Conservation (phyloP, 2,329 filamentous ascomycete species). For the Talaromyces sp. region DNA sequence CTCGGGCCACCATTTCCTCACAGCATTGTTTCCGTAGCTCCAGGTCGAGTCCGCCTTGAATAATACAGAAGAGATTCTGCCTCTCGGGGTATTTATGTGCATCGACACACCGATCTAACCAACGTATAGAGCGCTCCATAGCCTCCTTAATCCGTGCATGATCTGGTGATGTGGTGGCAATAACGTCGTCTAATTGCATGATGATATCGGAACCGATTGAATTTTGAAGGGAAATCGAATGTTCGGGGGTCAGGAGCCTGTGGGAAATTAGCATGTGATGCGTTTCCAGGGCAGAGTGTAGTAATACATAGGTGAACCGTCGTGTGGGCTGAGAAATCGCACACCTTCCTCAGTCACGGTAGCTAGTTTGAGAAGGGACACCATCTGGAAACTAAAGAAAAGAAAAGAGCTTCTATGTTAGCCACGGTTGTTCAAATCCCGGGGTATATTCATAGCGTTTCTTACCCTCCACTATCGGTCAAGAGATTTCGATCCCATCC, state of each 20-base stretch:
- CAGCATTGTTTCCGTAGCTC: conserved; percentile 84
- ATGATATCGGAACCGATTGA: conserved; percentile 98
- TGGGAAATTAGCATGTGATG: neutral
- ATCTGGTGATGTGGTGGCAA: conserved; percentile 94
- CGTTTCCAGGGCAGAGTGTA: neutral
- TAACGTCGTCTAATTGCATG: conserved; percentile 98
- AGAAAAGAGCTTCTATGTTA: no score
- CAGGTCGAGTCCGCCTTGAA: conserved; percentile 90
- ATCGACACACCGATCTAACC: conserved; percentile 92
- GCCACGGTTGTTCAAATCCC: no score
- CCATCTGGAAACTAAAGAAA: conserved; percentile 89
- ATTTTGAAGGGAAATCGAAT: conserved; percentile 94
- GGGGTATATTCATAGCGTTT: no score
- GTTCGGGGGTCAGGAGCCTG: conserved; percentile 88
- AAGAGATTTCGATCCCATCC: conserved; percentile 95
- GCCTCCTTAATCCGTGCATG: conserved; percentile 84
- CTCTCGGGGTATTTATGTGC: conserved; percentile 80
- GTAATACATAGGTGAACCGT: conserved; percentile 81
- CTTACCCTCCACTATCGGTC: conserved; percentile 63
- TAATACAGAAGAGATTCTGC: conserved; percentile 98
- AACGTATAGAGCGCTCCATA: conserved; percentile 91
- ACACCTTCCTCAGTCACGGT: conserved; percentile 95
- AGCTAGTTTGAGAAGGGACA: conserved; percentile 89
- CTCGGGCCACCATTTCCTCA: conserved; percentile 79
- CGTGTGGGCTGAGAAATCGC: conserved; percentile 92